phyloP scores from a whole-genome alignment of 176 grass and related monocot genomes.

The Luzula sylvatica region DNA sequence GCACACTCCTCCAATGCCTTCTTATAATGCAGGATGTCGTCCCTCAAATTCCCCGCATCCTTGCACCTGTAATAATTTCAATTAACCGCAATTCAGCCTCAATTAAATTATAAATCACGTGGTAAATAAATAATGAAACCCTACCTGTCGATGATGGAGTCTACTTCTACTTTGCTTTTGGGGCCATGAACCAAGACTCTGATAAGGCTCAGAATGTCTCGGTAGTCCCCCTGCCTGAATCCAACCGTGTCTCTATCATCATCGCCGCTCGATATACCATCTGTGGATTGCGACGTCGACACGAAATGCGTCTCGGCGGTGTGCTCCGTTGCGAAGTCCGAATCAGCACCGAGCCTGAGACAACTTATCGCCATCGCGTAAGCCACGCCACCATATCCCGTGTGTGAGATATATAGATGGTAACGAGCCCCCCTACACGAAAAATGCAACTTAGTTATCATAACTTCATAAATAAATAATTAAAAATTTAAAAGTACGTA shows the following conservation, averaged over 20 bases:
- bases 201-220: conserved; percentile 95
- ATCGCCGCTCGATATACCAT: neutral
- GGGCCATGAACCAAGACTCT: conserved; percentile 85
- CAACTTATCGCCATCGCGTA: conserved; percentile 97
- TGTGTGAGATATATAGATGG: conserved; percentile 91
- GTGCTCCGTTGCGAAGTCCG: conserved; percentile 64
- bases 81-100: conserved; percentile 3
- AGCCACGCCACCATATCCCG: conserved; percentile 81
- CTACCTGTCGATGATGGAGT: conserved; percentile 78
- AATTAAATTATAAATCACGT: conserved; percentile 1
- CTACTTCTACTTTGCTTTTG: conserved; percentile 93
- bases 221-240: conserved; percentile 80
- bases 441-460: conserved; percentile 14
- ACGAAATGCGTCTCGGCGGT: conserved; percentile 85
- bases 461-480: neutral
- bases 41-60: conserved; percentile 82
- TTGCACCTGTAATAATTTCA: conserved; percentile 42
- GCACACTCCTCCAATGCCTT: conserved; percentile 60
- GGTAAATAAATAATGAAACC: conserved; percentile 6
- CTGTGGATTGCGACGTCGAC: conserved; percentile 38
- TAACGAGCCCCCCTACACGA: conserved; percentile 70
- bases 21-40: conserved; percentile 68
- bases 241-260: neutral
- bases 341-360: conserved; percentile 61
- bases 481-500: conserved; percentile 26